These are phyloP conservation scores for Phaeotremella fagi DNA, from an alignment of 768 basidiomycete species.

Conservation along the genomic window DNA sequence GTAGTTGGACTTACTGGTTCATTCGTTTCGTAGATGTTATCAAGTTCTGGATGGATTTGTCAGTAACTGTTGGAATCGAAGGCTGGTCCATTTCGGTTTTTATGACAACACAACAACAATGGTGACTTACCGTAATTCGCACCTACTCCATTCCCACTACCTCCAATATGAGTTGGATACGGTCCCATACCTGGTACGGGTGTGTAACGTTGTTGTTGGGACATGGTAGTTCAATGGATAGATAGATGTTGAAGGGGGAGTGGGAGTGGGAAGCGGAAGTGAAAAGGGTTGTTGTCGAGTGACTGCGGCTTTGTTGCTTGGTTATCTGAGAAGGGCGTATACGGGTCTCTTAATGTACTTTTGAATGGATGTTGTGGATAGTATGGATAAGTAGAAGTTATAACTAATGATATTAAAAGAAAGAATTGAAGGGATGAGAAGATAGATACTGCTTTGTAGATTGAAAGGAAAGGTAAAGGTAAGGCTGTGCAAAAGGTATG, in stretches of 20 bases:
- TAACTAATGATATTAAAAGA: too few species aligned
- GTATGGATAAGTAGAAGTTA: too few species aligned
- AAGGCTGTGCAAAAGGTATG: too few species aligned
- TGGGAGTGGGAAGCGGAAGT: not conserved
- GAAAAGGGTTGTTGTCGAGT: not conserved
- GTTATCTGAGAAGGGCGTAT: too few species aligned
- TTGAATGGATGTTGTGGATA: too few species aligned
- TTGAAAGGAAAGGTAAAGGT: too few species aligned
- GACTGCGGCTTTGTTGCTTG: too few species aligned
- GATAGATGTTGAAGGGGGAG: not conserved
- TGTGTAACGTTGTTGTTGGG: slow-evolving; percentile 13
- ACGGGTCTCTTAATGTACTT: too few species aligned
- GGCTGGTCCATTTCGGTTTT: not conserved
- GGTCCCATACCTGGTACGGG: slow-evolving; percentile 14
- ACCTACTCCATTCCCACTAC: not conserved
- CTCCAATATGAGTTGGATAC: not conserved
- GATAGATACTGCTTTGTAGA: too few species aligned
- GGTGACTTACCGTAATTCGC: slow-evolving; percentile 2
- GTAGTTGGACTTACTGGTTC: slow-evolving; percentile 18
- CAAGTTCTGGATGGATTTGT: slow-evolving; percentile 9
- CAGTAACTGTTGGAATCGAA: not conserved
- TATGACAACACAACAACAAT: not conserved
- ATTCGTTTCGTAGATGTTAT: slow-evolving; percentile 22
- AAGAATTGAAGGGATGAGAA: too few species aligned
- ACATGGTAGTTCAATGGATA: not conserved